Evolutionary conservation across 768 basidiomycete species (phyloP).

Genomic region (Mycena latifolia): DNA sequence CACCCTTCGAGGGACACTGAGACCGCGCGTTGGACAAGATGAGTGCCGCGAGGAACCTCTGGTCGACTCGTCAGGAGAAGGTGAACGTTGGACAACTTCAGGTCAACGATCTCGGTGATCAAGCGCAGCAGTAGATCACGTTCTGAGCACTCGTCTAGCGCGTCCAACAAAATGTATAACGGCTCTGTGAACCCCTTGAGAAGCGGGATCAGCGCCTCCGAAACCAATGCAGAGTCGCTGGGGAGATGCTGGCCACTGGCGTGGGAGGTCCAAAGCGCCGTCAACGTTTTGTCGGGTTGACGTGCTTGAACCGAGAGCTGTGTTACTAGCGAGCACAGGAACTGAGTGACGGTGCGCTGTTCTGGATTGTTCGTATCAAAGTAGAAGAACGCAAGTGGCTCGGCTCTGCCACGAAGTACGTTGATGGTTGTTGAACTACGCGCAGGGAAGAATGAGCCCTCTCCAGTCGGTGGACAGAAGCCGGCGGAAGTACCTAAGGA

Average conservation of each 20-base stretch:
- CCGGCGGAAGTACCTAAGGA: too few species aligned
- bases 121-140: conserved; percentile 17
- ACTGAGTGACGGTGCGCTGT: too few species aligned
- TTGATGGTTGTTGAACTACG: conserved; percentile 4
- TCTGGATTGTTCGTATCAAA: conserved; percentile 19
- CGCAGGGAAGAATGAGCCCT: background rate
- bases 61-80: conserved; percentile 15
- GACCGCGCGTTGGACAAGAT: background rate
- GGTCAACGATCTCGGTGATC: conserved; percentile 16
- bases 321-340: conserved; percentile 32
- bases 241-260: conserved; percentile 1
- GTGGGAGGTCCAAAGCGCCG: background rate
- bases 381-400: conserved; percentile 6
- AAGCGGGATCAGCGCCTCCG: conserved; percentile 21
- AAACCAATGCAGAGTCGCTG: conserved; percentile 12
- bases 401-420: background rate
- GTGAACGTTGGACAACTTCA: conserved; percentile 19
- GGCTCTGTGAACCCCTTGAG: conserved; percentile 5
- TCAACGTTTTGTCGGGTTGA: background rate
- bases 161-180: conserved; percentile 38
- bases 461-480: too few species aligned
- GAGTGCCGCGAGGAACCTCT: conserved; percentile 20
- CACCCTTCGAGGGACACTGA: background rate
- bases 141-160: conserved; percentile 38
- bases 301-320: conserved; percentile 30